phyloP scores from a whole-genome alignment of 2,329 filamentous ascomycete genomes.

The Dactylonectria estremocensis region DNA sequence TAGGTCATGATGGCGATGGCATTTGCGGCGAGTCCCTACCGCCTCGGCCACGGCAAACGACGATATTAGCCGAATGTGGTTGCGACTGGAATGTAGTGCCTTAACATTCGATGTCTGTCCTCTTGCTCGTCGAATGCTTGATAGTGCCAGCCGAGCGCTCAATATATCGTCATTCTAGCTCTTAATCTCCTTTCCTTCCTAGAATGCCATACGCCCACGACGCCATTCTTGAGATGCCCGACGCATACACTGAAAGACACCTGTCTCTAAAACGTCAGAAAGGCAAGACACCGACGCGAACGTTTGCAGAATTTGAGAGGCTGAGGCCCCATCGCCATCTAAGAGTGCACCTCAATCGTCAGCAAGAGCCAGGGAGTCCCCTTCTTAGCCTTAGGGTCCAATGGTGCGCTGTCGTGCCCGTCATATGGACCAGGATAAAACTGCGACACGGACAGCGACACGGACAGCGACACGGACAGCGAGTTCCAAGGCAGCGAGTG shows the following conservation, averaged over 20 bases:
- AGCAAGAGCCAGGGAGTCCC: neutral
- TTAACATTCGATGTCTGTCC: neutral
- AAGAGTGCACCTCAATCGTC: conserved; percentile 1
- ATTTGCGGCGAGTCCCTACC: no score
- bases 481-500: no score
- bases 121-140: neutral
- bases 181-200: no score
- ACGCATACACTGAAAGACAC: neutral
- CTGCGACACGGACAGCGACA: neutral
- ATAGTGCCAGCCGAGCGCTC: neutral
- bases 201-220: neutral
- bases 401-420: neutral
- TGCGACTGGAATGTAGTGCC: no score
- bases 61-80: no score
- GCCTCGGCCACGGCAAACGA: no score
- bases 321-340: neutral
- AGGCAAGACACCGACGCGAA: conserved; percentile 1
- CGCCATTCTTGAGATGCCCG: conserved; percentile 1
- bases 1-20: no score
- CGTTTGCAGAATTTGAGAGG: neutral
- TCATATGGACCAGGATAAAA: neutral
- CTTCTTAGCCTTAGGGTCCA: neutral
- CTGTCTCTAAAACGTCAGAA: conserved; percentile 5
- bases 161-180: neutral
- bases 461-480: neutral